These are phyloP conservation scores for Hypoxylon crocopeplum DNA, from an alignment of 495 filamentous ascomycete species.

Conservation along the genomic window DNA sequence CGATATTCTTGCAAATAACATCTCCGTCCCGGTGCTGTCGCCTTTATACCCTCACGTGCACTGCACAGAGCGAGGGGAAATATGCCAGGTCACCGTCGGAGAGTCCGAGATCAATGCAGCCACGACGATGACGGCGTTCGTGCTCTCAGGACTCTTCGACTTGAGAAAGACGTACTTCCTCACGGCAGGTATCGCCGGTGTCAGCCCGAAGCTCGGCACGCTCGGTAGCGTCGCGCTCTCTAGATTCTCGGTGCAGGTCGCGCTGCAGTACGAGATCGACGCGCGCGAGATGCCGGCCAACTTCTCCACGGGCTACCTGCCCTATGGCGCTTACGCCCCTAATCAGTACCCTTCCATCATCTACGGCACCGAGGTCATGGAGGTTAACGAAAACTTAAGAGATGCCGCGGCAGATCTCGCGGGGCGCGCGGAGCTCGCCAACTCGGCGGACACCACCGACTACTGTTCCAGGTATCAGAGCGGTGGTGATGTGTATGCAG, in stretches of 20 bases:
- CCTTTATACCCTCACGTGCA: conserved; percentile 69
- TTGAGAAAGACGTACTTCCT: conserved; percentile 73
- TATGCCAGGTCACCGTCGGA: conserved; percentile 68
- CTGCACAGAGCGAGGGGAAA: conserved; percentile 62
- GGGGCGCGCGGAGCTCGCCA: conserved; percentile 59
- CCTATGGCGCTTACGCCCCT: conserved; percentile 61
- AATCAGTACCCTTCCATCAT: conserved; percentile 66
- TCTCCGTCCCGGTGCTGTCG: conserved; percentile 71
- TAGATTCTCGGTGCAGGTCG: conserved; percentile 73
- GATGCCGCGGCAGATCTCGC: conserved; percentile 64
- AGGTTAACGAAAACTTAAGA: conserved; percentile 69
- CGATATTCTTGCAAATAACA: conserved; percentile 67
- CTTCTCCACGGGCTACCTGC: conserved; percentile 71
- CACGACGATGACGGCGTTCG: conserved; percentile 62
- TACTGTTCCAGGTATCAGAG: conserved; percentile 66
- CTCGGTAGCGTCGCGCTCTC: conserved; percentile 69
- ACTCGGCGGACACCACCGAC: conserved; percentile 56
- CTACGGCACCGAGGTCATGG: conserved; percentile 82
- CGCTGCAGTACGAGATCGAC: conserved; percentile 77
- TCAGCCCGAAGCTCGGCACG: conserved; percentile 71
- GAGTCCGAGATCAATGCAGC: conserved; percentile 78
- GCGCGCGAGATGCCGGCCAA: conserved; percentile 70
- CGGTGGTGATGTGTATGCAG: conserved; percentile 52
- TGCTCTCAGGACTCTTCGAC: conserved; percentile 68
- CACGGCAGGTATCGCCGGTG: conserved; percentile 73